Base-by-base conservation (phyloP, 352 stramenopile species). In the Halophytophthora batemanensis region DNA sequence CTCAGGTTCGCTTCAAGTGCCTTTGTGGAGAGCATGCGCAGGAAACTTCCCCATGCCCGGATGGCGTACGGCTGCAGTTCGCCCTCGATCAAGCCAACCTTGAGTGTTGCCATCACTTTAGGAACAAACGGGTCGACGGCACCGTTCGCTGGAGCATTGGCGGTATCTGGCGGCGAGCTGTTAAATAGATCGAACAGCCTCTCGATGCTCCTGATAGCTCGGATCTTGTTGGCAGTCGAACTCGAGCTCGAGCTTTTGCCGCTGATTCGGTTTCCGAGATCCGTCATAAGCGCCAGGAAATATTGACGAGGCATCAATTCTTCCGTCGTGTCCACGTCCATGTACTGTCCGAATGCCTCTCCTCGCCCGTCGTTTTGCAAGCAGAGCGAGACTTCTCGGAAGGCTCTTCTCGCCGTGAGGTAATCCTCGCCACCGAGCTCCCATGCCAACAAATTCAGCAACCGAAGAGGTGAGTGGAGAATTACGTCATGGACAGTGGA, bases 81-180 rank as follows among this genome's bases (percentile, higher is more conserved):
- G 18, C 39, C 48, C 37, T 94, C 83, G 25, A 59, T 61, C 7
- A 93, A 54, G 21, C 76, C 82, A 7, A 90, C 69, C 53, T 96
- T 96, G 4, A 96, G 61, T 18, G 83, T 94, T 19, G 83, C 86
- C 86, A 96, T 96, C 33, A 96, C 82, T 59, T 96, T 96, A 2
- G 86, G 86, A 14, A 96, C 73, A 60, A 90, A 96, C 17, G 80
- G 56, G 53, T 96, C 86, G 10, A 95, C 59, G 15, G 77, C 56
- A 31, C 83, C 80, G 53, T 61, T 69, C 13, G 43, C 56, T 54
- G 37, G 61, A 34, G 36, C 54, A 40, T n/a, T 76, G 15, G 44
- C 39, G n/a, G 66, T 61, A 29, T 73, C 41, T 12, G 49, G 11
- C 2, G 60, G 53, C 6, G 50, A 61, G 6, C 50, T 44, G 31